Conservation (phyloP, 768 basidiomycete genomes). For the Termitomyces sp. region DNA sequence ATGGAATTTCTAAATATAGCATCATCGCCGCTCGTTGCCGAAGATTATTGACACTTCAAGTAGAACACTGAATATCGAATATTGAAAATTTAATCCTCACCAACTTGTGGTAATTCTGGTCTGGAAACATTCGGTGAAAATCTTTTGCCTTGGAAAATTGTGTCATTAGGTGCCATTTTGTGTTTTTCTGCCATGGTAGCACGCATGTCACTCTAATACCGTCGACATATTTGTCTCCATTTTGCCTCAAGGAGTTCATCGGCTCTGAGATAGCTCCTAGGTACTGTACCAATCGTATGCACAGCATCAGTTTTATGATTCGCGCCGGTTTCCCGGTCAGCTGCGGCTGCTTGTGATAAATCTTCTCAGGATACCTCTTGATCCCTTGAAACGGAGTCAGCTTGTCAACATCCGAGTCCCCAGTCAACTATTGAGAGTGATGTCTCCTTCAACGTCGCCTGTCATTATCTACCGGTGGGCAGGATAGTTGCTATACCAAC, state of each 20-base stretch:
- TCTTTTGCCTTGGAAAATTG: background rate
- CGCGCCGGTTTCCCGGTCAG: background rate
- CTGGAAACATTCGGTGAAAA: background rate
- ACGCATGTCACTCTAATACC: background rate
- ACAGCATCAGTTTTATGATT: background rate
- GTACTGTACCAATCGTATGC: no score
- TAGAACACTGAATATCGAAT: background rate
- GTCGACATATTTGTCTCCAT: background rate
- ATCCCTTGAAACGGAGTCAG: background rate
- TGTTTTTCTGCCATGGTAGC: background rate
- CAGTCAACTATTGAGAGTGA: background rate
- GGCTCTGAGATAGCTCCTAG: background rate
- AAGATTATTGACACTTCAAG: background rate
- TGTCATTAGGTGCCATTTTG: no score
- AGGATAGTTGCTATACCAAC: background rate
- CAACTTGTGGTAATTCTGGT: background rate
- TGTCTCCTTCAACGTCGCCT: slow-evolving; percentile 11
- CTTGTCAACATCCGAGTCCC: background rate
- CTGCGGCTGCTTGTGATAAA: background rate
- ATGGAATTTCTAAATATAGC: slow-evolving; percentile 12
- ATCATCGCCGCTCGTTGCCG: slow-evolving; percentile 13
- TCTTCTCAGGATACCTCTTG: background rate
- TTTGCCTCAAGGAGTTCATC: background rate
- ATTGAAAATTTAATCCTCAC: background rate
- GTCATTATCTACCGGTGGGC: slow-evolving; percentile 45